Conservation (phyloP, 2,329 filamentous ascomycete genomes). For the Ophiostoma angusticollis region DNA sequence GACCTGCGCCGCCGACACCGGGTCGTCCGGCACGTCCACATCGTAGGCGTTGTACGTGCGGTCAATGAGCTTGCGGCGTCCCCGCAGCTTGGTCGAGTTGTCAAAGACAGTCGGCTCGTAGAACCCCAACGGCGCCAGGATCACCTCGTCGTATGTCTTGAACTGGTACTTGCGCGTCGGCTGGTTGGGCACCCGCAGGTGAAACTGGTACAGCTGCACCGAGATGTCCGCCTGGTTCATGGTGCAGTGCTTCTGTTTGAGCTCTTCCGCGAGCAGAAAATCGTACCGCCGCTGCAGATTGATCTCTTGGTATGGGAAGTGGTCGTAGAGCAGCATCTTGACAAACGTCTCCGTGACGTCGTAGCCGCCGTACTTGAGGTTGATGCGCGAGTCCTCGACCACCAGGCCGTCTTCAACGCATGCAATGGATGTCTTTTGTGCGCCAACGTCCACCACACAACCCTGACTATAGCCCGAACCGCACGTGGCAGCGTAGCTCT, state of each 20-base stretch:
- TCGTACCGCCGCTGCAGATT: conserved; percentile 85
- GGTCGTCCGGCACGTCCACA: conserved; percentile 74
- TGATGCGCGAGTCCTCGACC: conserved; percentile 86
- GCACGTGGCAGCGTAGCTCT: conserved; percentile 88
- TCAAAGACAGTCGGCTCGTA: conserved; percentile 85
- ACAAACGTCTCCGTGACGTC: conserved; percentile 92
- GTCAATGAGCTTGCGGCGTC: conserved; percentile 68
- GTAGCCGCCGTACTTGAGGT: conserved; percentile 83
- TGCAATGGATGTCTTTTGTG: conserved; percentile 92
- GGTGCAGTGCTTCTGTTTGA: conserved; percentile 87
- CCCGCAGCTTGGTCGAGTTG: conserved; percentile 62
- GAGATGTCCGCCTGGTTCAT: conserved; percentile 83
- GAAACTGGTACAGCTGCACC: conserved; percentile 79
- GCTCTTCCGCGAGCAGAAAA: conserved; percentile 83
- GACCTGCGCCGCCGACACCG: conserved; percentile 70
- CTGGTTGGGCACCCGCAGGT: conserved; percentile 75
- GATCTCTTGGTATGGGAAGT: conserved; percentile 91
- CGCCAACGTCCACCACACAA: conserved; percentile 91
- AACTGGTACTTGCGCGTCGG: conserved; percentile 88
- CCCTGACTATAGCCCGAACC: conserved; percentile 88
- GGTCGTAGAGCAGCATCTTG: conserved; percentile 95
- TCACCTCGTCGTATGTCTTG: conserved; percentile 94
- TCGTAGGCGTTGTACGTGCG: conserved; percentile 93
- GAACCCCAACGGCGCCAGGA: conserved; percentile 89
- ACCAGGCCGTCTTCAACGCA: conserved; percentile 96